Evolutionary conservation across 345 rosid genomes (phyloP), one percentile per base, ranked within the genome.

Genomic region (Gossypium herbaceum): DNA sequence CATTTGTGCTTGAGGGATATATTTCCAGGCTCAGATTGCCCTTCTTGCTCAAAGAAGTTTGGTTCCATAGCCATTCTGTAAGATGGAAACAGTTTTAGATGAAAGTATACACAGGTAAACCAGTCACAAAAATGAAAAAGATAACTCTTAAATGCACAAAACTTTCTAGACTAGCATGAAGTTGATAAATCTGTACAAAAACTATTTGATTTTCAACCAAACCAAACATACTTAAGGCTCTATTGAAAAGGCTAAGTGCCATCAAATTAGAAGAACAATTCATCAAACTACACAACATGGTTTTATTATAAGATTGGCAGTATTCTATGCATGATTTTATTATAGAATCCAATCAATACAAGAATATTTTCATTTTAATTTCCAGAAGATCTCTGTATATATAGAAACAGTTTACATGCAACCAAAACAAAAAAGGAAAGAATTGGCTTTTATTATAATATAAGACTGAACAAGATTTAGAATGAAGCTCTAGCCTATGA

Each of bases 31-130:
- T 73, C 83, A 74, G 41, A 81, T 51, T 51, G 59, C 48, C 85
- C 68, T 75, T 80, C 88, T 3, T 77, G 81, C 75, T 82, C 84
- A 55, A 79, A 77, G 47, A 84, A 74, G 54, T 73, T 78, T 7
- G 83, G 82, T 60, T 83, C 88, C 85, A 81, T 84, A 43, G 68
- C 79, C 19, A 73, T 61, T 76, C 89, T 85, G 85, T 74, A 27
- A 55, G 62, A 47, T 47, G 72, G 10, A 47, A 68, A 47, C 56
- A 68, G 72, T 24, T 68, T 57, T 22, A 67, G 19, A 67, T 3
- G 12, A 47, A 47, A 34, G 47, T 39, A 63, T 16, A 63, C 22
- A 34, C 13, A 17, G 47, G 12, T 16, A 63, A 25, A 25, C 41
- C 17, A 63, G 17, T 16, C 20, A 63, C 7, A 63, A 24, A 62